phyloP scores from a whole-genome alignment of 2,329 filamentous ascomycete genomes.

The Colletotrichum camelliae region DNA sequence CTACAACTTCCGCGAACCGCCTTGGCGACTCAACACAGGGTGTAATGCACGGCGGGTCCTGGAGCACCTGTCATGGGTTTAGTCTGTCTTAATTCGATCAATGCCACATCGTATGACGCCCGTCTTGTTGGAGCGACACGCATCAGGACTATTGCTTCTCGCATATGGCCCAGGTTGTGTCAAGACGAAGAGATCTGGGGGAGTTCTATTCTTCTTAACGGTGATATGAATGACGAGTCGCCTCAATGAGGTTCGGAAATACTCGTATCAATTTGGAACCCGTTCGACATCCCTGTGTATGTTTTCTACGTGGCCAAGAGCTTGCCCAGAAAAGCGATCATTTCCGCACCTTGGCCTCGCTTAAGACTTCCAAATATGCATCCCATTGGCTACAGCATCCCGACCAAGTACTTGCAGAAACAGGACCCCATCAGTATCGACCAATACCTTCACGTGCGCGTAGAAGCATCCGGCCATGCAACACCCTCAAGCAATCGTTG shows the following conservation, averaged over 20 bases:
- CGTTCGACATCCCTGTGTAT: background rate
- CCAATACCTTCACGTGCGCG: no score
- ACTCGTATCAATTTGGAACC: background rate
- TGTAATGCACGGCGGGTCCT: background rate
- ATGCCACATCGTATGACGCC: background rate
- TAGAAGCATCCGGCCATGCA: background rate
- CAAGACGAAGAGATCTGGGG: background rate
- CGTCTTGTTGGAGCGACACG: background rate
- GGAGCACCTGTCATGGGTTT: fast-evolving
- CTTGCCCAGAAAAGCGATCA: background rate
- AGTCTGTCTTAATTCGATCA: background rate
- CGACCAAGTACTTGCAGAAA: no score
- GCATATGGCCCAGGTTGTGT: background rate
- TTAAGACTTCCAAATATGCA: background rate
- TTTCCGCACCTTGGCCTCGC: background rate
- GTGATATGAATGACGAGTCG: background rate
- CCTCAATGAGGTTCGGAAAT: background rate
- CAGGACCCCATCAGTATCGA: no score
- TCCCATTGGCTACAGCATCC: background rate
- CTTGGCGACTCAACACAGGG: background rate
- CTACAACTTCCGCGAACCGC: background rate
- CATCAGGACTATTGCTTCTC: background rate
- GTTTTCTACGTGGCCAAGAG: background rate
- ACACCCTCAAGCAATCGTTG: background rate
- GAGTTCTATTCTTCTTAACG: fast-evolving